Evolutionary conservation across 331 rosid species (phyloP).

Genomic region (Pyracantha coccinea): DNA sequence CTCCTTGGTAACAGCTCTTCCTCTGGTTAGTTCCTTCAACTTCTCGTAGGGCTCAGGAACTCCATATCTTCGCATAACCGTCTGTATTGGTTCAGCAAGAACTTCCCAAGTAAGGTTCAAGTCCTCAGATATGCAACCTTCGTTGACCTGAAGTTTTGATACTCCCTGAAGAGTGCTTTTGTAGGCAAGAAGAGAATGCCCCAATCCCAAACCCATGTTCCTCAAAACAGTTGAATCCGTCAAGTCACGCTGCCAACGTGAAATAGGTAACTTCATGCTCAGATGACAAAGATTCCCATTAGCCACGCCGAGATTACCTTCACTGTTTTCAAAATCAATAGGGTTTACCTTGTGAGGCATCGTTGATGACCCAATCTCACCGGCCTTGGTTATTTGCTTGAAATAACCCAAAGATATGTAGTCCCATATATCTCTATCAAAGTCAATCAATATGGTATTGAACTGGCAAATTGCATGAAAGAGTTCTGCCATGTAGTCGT

Average conservation of each 20-base stretch:
- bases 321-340: conserved; percentile 94
- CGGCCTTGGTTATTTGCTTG: conserved; percentile 81
- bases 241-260: conserved; percentile 90
- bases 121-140: conserved; percentile 64
- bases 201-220: conserved; percentile 79
- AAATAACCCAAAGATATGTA: conserved; percentile 84
- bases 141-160: conserved; percentile 78
- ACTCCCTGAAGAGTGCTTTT: conserved; percentile 80
- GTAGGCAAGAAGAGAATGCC: conserved; percentile 88
- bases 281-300: conserved; percentile 62
- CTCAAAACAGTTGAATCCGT: conserved; percentile 89
- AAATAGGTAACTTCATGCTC: conserved; percentile 79
- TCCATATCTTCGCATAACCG: conserved; percentile 65
- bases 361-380: conserved; percentile 95
- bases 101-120: conserved; percentile 87
- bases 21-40: conserved; percentile 63
- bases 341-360: conserved; percentile 99
- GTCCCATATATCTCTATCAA: conserved; percentile 82
- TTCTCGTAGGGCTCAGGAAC: conserved; percentile 76
- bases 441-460: conserved; percentile 67
- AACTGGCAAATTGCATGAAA: conserved; percentile 60
- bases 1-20: conserved; percentile 53
- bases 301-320: conserved; percentile 88
- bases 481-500: conserved; percentile 89
- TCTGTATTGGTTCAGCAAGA: conserved; percentile 38